These are phyloP conservation scores for Alternaria ethzedia DNA, from an alignment of 2,329 filamentous ascomycete species.

Conservation along the genomic window DNA sequence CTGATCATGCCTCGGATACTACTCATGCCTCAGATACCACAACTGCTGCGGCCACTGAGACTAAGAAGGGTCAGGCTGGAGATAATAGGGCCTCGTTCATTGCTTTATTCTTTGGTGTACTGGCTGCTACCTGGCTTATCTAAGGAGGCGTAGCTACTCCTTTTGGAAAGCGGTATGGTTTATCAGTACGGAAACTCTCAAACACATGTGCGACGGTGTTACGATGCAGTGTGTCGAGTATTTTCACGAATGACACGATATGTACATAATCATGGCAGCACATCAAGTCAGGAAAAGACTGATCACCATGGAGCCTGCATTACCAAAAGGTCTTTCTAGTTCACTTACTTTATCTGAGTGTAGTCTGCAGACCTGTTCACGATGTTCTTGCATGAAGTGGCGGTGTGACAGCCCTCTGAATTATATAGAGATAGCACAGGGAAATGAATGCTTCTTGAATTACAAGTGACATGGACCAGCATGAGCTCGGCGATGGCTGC, in stretches of 20 bases:
- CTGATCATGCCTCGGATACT: background rate
- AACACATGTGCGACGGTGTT: background rate
- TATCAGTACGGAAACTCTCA: no score
- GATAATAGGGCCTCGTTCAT: constrained; percentile 7
- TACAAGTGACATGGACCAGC: no score
- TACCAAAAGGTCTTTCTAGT: background rate
- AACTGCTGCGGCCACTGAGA: background rate
- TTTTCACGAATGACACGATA: background rate
- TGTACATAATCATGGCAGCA: background rate
- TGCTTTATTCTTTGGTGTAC: constrained; percentile 8
- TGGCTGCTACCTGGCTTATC: constrained; percentile 7
- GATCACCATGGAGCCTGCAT: background rate
- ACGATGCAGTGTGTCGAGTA: background rate
- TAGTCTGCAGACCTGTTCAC: background rate
- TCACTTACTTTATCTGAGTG: background rate
- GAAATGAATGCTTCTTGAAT: background rate
- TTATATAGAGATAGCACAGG: background rate
- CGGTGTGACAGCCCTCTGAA: background rate
- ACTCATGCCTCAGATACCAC: background rate
- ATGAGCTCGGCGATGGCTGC: background rate
- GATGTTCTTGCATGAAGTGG: background rate
- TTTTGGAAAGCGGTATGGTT: background rate
- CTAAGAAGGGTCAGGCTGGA: constrained; percentile 4
- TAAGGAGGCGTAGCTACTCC: constrained; percentile 2
- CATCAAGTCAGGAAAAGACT: background rate